Conservation (phyloP, 805 yeast species). For the Candida awuae region DNA sequence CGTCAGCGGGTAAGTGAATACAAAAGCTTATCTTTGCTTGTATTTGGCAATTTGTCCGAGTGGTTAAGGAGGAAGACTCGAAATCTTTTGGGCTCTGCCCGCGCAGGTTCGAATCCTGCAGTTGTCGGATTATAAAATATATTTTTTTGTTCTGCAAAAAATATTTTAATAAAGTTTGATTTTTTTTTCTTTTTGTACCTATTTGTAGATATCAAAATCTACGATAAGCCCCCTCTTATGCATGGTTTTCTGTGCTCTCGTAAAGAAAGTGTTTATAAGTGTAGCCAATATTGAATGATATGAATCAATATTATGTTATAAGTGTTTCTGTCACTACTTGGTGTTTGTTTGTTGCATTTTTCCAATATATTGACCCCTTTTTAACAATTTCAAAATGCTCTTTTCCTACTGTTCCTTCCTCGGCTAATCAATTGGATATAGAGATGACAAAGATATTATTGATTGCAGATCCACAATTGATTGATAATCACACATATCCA, state of each 20-base stretch:
- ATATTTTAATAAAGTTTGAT: no score
- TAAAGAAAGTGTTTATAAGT: no score
- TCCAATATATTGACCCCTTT: conserved; percentile 14
- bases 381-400: conserved; percentile 9
- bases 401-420: conserved; percentile 8
- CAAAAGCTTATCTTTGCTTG: neutral
- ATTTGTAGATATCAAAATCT: no score
- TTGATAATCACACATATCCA: conserved; percentile 84
- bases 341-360: conserved; percentile 10
- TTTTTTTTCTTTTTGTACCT: no score
- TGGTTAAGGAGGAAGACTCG: conserved; percentile 50
- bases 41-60: conserved; percentile 44
- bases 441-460: conserved; percentile 24
- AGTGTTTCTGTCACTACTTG: conserved; percentile 8
- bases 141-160: neutral
- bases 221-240: no score
- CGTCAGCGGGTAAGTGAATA: neutral
- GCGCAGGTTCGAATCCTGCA: conserved; percentile 56
- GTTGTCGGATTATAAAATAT: conserved; percentile 35
- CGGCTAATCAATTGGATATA: neutral
- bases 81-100: conserved; percentile 53
- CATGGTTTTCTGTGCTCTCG: no score
- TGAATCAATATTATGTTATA: no score
- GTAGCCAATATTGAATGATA: no score
- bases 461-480: conserved; percentile 92